phyloP scores from a whole-genome alignment of 2,329 filamentous ascomycete genomes.

The Hypoxylon sp. region DNA sequence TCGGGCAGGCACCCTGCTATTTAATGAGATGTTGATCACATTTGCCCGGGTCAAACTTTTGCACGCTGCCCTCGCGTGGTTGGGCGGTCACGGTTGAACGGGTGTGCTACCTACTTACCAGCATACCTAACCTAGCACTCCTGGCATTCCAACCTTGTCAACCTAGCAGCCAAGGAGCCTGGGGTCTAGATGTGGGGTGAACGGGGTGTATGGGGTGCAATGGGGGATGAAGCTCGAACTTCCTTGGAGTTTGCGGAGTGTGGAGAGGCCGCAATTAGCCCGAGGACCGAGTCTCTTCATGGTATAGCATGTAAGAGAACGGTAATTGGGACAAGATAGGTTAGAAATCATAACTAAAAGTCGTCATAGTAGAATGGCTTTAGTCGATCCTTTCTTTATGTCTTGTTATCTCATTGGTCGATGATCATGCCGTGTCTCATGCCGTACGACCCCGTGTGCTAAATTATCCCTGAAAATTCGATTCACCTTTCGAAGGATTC shows the following conservation, averaged over 20 bases:
- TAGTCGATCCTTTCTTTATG: conserved; percentile 24
- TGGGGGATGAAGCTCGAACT: conserved; percentile 37
- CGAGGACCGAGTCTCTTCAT: conserved; percentile 41
- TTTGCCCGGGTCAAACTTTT: background rate
- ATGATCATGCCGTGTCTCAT: conserved; percentile 37
- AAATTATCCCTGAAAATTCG: conserved; percentile 32
- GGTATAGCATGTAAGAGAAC: conserved; percentile 24
- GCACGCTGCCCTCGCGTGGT: background rate
- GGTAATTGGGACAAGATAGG: conserved; percentile 16
- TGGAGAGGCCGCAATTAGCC: conserved; percentile 47
- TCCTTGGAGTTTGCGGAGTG: conserved; percentile 39
- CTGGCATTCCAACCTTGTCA: conserved; percentile 14
- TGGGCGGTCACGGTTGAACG: conserved; percentile 23
- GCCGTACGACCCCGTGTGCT: conserved; percentile 34
- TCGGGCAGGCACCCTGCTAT: conserved; percentile 25
- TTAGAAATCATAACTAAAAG: conserved; percentile 12
- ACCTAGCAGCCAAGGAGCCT: conserved; percentile 26
- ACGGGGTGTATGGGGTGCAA: conserved; percentile 23
- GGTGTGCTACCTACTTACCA: conserved; percentile 9
- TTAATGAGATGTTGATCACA: conserved; percentile 19
- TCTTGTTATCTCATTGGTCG: conserved; percentile 27
- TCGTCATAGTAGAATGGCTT: conserved; percentile 25
- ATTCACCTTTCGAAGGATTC: conserved; percentile 29
- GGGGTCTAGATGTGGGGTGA: conserved; percentile 41
- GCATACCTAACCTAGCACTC: conserved; percentile 16